These are phyloP conservation scores for Lepidium sativum DNA, from an alignment of 345 rosid genomes.

Conservation along the genomic window DNA sequence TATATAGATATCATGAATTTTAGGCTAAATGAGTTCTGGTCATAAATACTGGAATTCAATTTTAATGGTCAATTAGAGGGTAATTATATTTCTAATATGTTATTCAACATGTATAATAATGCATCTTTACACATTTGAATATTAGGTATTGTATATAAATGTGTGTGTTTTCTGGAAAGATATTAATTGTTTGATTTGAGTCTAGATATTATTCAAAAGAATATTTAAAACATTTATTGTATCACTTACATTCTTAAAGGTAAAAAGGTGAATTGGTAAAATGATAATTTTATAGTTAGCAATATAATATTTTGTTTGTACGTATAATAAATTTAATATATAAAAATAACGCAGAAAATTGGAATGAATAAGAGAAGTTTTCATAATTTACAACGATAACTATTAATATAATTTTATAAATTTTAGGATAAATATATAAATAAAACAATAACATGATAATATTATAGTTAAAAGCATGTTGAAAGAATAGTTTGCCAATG, in stretches of 20 bases:
- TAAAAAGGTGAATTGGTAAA: too few species aligned
- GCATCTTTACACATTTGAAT: neutral
- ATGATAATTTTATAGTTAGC: too few species aligned
- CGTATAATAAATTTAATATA: too few species aligned
- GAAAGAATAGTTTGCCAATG: too few species aligned
- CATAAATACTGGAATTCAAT: neutral
- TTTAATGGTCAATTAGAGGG: neutral
- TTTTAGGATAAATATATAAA: too few species aligned
- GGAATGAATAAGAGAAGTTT: too few species aligned
- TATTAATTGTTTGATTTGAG: neutral
- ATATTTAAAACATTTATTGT: neutral
- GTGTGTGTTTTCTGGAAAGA: neutral
- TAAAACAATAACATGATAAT: too few species aligned
- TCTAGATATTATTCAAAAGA: neutral
- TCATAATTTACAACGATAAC: too few species aligned
- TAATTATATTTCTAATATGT: neutral
- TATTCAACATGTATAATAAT: neutral
- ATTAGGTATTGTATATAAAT: neutral
- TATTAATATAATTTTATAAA: too few species aligned
- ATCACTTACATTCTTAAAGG: neutral
- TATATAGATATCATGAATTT: neutral
- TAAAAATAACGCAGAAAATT: too few species aligned
- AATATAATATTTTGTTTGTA: too few species aligned
- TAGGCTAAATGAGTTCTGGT: slow-evolving; percentile 1
- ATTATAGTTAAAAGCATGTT: too few species aligned